Percentiles rank a stretch among this genome's conserved stretches.
These are phyloP conservation scores for Cyathus striatus DNA, from an alignment of 768 basidiomycete genomes.

Conservation along the genomic window DNA sequence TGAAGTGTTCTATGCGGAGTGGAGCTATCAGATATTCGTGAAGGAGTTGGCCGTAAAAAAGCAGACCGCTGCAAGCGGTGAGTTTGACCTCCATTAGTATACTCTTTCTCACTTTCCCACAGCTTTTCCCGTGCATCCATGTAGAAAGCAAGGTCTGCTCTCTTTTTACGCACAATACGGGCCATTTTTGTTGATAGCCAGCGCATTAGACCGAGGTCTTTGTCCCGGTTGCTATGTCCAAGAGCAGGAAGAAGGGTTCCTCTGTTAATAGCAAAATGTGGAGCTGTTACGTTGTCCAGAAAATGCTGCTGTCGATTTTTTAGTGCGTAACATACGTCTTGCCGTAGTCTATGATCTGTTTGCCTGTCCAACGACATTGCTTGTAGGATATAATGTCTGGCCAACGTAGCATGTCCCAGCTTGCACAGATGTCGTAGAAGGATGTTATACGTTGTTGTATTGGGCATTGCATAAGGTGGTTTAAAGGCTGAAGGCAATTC, in stretches of 20 bases:
- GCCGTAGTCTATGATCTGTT: conserved; percentile 24
- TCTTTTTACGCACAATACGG: conserved; percentile 43
- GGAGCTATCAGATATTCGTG: too few relatives aligned
- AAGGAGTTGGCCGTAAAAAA: too few relatives aligned
- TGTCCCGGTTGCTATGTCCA: conserved; percentile 53
- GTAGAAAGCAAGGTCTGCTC: conserved; percentile 39
- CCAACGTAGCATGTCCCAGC: conserved; percentile 43
- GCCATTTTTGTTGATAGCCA: conserved; percentile 51
- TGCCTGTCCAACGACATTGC: conserved; percentile 42
- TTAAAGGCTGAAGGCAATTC: conserved; percentile 28
- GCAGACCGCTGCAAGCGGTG: neutral
- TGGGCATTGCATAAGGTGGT: conserved; percentile 45
- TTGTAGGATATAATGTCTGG: conserved; percentile 62
- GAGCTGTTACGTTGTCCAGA: too few relatives aligned
- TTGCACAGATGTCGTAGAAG: conserved; percentile 55
- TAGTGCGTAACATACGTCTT: too few relatives aligned
- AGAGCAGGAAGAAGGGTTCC: conserved; percentile 52
- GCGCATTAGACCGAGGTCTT: conserved; percentile 52
- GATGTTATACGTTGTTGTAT: conserved; percentile 60
- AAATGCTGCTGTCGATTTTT: too few relatives aligned
- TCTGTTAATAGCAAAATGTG: conserved; percentile 50
- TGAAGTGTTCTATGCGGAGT: neutral
- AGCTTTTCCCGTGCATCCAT: conserved; percentile 18
- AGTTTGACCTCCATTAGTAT: neutral
- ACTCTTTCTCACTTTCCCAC: neutral